phyloP scores from a whole-genome alignment of 2,329 filamentous ascomycete species.

The Fusarium ramigenum region DNA sequence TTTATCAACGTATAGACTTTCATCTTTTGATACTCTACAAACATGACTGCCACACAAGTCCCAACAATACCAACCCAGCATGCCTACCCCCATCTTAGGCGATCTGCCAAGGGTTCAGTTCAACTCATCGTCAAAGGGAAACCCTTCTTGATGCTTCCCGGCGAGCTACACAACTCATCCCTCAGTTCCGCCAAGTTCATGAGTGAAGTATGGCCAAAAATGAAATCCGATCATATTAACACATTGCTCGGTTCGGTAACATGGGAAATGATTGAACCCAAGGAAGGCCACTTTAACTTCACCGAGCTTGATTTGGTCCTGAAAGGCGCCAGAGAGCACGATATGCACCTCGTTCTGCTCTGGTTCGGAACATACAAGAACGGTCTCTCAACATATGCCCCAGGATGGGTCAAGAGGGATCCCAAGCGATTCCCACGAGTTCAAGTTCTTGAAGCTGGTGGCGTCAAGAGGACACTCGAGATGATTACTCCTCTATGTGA shows the following conservation, averaged over 20 bases:
- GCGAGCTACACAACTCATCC: constrained; percentile 51
- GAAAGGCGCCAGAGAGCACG: constrained; percentile 44
- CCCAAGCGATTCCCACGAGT: constrained; percentile 49
- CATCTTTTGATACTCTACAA: neutral
- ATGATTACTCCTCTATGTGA: constrained; percentile 47
- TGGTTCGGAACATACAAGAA: constrained; percentile 55
- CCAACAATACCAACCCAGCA: neutral
- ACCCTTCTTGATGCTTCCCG: constrained; percentile 49
- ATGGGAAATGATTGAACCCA: constrained; percentile 51
- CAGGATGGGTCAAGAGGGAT: constrained; percentile 49
- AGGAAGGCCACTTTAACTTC: constrained; percentile 49
- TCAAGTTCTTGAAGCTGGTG: constrained; percentile 46
- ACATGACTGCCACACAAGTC: constrained; percentile 24
- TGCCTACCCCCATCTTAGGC: constrained; percentile 28
- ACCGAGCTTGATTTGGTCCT: constrained; percentile 48
- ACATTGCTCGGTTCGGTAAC: constrained; percentile 50
- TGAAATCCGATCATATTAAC: constrained; percentile 49
- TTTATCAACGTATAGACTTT: neutral
- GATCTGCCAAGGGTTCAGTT: constrained; percentile 40
- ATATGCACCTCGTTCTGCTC: constrained; percentile 49
- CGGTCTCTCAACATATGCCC: constrained; percentile 50
- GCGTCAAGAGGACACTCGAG: constrained; percentile 46
- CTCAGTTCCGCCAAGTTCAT: constrained; percentile 48
- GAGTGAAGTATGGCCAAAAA: constrained; percentile 43
- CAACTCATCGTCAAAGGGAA: constrained; percentile 51